These are phyloP conservation scores for Myxozyma melibiosi DNA, from an alignment of 805 yeast species.

Conservation along the genomic window DNA sequence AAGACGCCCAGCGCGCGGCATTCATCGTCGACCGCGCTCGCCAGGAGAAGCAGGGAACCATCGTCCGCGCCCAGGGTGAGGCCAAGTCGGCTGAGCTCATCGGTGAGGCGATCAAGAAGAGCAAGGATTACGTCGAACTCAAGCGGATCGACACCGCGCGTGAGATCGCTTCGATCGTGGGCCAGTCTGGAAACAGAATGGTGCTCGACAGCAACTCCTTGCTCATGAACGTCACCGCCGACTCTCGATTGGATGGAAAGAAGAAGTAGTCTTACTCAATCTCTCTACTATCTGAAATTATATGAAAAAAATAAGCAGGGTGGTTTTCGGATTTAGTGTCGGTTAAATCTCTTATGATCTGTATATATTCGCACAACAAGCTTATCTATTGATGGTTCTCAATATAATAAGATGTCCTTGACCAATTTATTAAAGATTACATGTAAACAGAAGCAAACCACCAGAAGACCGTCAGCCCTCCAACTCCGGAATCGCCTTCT, in stretches of 20 bases:
- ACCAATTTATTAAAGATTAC: neutral
- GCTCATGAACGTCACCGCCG: constrained; percentile 83
- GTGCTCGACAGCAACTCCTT: constrained; percentile 89
- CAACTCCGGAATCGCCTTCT: constrained; percentile 27
- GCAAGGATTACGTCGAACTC: constrained; percentile 92
- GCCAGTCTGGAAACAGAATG: constrained; percentile 88
- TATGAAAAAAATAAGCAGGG: too few relatives aligned
- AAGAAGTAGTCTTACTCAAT: constrained; percentile 7
- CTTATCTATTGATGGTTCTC: neutral
- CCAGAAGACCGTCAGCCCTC: constrained; percentile 4
- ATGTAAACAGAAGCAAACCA: neutral
- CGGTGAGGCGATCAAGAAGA: constrained; percentile 98
- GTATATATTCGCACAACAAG: neutral
- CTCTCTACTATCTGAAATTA: neutral
- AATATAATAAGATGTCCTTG: neutral
- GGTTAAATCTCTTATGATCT: too few relatives aligned
- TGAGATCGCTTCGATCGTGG: constrained; percentile 85
- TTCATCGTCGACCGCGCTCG: constrained; percentile 94
- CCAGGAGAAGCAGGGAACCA: constrained; percentile 96
- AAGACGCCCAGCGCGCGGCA: constrained; percentile 98
- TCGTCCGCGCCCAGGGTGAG: constrained; percentile 97
- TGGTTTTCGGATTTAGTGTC: too few relatives aligned
- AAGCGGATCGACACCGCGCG: constrained; percentile 96
- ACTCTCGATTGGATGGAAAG: constrained; percentile 54
- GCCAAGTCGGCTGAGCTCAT: constrained; percentile 96